Percentiles rank a stretch among this genome's conserved stretches.
Conservation (phyloP, 169 alveolate genomes). For the Plasmodium blacklocki region DNA sequence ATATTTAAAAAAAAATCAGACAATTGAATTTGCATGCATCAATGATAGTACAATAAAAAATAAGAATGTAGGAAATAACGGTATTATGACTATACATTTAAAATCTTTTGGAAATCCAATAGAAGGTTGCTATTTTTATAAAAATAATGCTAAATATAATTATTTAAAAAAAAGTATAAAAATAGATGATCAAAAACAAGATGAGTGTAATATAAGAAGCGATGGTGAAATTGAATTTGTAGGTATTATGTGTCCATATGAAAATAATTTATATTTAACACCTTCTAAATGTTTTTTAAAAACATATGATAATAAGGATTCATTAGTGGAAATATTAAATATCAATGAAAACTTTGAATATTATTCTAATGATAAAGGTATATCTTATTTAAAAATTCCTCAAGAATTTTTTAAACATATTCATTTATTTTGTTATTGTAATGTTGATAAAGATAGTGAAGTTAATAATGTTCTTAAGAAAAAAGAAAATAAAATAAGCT, state of each 20-base stretch:
- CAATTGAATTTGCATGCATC: slow-evolving; percentile 38
- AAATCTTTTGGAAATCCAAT: slow-evolving; percentile 10
- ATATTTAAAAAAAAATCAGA: slow-evolving; percentile 25
- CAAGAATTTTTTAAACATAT: slow-evolving; percentile 19
- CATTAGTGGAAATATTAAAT: neutral
- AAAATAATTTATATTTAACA: slow-evolving; percentile 16
- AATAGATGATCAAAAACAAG: slow-evolving; percentile 4
- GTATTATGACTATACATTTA: slow-evolving; percentile 46
- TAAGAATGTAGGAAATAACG: slow-evolving; percentile 39
- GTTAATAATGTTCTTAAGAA: neutral
- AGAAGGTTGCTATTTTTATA: slow-evolving; percentile 64
- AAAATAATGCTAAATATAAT: slow-evolving; percentile 18
- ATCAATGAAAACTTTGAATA: slow-evolving; percentile 18
- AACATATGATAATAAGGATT: slow-evolving; percentile 7
- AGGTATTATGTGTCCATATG: slow-evolving; percentile 36
- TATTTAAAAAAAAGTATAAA: slow-evolving; percentile 41
- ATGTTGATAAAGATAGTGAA: neutral
- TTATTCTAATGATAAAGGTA: slow-evolving; percentile 45
- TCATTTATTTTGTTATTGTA: slow-evolving; percentile 43
- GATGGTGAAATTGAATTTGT: slow-evolving; percentile 57
- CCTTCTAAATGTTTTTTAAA: slow-evolving; percentile 38
- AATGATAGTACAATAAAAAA: slow-evolving; percentile 26
- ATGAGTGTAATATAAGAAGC: slow-evolving; percentile 20
- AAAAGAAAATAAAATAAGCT: slow-evolving; percentile 29
- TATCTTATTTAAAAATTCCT: slow-evolving; percentile 62